A percentile compares a stretch with the other conserved stretches of the same genome.
phyloP scores from a whole-genome alignment of 345 rosid genomes.

The Reutealis trisperma region DNA sequence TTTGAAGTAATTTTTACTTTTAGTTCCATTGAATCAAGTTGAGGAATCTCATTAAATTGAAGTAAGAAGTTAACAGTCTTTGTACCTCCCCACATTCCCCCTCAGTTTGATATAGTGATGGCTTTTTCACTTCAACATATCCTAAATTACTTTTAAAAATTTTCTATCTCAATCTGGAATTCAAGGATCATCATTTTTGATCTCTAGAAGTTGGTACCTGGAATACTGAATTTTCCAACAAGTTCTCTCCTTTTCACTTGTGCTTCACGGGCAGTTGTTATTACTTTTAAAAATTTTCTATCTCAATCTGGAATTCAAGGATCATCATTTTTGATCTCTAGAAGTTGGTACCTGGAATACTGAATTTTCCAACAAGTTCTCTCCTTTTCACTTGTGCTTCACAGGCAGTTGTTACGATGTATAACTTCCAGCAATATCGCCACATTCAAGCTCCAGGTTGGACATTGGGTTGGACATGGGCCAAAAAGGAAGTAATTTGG shows the following conservation, averaged over 20 bases:
- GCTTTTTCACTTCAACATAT: background rate
- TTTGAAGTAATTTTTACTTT: background rate
- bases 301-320: background rate
- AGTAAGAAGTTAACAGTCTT: background rate
- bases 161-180: background rate
- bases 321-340: background rate
- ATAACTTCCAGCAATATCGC: slow-evolving; percentile 39
- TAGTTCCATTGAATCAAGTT: background rate
- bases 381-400: background rate
- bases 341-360: background rate
- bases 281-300: background rate
- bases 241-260: background rate
- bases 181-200: background rate
- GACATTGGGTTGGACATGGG: slow-evolving; percentile 39
- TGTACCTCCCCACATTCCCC: background rate
- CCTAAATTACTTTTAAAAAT: background rate
- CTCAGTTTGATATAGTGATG: background rate
- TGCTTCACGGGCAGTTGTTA: slow-evolving; percentile 30
- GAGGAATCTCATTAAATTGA: background rate
- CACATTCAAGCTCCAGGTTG: slow-evolving; percentile 39
- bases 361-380: background rate
- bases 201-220: background rate
- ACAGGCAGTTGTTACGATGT: slow-evolving; percentile 39
- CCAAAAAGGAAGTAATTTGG: slow-evolving; percentile 40
- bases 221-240: background rate